phyloP scores from a whole-genome alignment of 2,329 filamentous ascomycete genomes.

The Fusarium stilboides region DNA sequence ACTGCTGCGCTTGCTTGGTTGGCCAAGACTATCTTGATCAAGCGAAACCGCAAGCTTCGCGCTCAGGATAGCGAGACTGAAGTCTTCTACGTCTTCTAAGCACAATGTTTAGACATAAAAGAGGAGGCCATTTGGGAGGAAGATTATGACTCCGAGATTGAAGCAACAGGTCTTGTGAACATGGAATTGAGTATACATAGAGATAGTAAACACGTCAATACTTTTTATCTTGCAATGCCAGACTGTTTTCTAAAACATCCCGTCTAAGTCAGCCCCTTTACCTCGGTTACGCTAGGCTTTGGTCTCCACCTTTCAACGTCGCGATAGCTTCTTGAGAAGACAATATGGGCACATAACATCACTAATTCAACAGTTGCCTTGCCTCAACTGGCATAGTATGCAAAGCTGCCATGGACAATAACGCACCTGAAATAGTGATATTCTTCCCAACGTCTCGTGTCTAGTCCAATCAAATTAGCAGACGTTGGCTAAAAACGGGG shows the following conservation, averaged over 20 bases:
- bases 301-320: no score
- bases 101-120: background rate
- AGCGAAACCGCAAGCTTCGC: constrained; percentile 56
- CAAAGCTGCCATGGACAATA: no score
- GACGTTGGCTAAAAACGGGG: background rate
- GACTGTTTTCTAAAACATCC: background rate
- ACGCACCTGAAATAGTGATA: no score
- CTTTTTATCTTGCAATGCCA: constrained; percentile 14
- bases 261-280: no score
- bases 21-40: constrained; percentile 55
- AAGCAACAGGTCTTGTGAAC: background rate
- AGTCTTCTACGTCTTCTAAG: constrained; percentile 53
- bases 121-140: background rate
- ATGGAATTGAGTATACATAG: background rate
- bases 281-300: no score
- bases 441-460: no score
- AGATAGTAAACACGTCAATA: constrained; percentile 34
- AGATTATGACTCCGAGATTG: rapidly evolving
- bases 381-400: no score
- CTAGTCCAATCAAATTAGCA: no score
- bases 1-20: constrained; percentile 59
- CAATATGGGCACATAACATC: no score
- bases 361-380: no score
- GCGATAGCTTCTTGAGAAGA: no score
- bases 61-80: constrained; percentile 45